These are phyloP conservation scores for Lotus japonicus DNA, from an alignment of 306 rosid species.

Conservation along the genomic window DNA sequence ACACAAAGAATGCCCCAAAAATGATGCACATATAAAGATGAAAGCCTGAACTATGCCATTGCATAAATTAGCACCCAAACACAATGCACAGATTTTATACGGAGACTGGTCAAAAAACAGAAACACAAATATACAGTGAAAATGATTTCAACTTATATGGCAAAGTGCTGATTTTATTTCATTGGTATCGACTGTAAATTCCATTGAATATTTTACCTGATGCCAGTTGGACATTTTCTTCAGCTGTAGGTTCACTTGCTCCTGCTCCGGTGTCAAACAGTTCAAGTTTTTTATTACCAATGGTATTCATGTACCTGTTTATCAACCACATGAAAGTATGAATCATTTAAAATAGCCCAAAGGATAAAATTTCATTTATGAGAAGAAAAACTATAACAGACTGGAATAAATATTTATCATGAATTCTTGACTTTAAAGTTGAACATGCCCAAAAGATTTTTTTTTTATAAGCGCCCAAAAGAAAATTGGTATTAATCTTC, in stretches of 20 bases:
- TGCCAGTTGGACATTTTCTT: slow-evolving; percentile 75
- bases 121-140: neutral
- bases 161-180: neutral
- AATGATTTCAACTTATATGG: neutral
- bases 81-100: neutral
- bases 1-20: neutral
- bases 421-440: neutral
- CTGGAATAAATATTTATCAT: neutral
- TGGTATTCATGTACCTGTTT: slow-evolving; percentile 79
- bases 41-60: neutral
- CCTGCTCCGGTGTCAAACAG: slow-evolving; percentile 95
- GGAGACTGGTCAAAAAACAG: neutral
- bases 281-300: slow-evolving; percentile 88
- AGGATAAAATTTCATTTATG: neutral
- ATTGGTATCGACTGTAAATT: neutral
- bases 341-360: slow-evolving; percentile 14
- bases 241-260: slow-evolving; percentile 72
- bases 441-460: neutral
- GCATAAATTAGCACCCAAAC: slow-evolving; percentile 4
- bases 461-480: too few relatives aligned
- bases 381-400: neutral
- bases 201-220: slow-evolving; percentile 53
- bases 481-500: neutral
- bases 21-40: slow-evolving; percentile 7
- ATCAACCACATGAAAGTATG: slow-evolving; percentile 18